Conservation (phyloP, 495 filamentous ascomycete species). For the Apodospora peruviana region DNA sequence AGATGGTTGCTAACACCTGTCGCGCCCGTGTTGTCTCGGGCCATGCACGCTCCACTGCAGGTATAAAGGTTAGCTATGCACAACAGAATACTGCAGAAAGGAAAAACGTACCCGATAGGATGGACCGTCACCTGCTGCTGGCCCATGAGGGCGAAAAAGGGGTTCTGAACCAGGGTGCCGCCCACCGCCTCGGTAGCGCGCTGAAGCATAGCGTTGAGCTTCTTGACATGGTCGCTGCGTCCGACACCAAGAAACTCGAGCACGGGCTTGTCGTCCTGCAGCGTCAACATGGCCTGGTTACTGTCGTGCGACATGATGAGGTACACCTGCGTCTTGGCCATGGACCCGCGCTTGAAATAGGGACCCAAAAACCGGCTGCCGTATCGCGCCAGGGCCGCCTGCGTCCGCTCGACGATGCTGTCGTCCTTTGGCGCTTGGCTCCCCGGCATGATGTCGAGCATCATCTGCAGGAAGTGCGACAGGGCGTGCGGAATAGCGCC, state of each 20-base stretch:
- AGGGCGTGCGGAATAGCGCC: conserved; percentile 56
- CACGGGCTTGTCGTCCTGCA: conserved; percentile 55
- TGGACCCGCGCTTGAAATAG: conserved; percentile 47
- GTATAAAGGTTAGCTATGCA: conserved; percentile 11
- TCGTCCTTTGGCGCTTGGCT: conserved; percentile 38
- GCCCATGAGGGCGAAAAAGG: conserved; percentile 49
- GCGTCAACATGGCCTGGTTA: conserved; percentile 55
- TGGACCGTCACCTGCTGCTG: conserved; percentile 59
- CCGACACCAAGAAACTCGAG: conserved; percentile 55
- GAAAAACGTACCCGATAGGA: conserved; percentile 50
- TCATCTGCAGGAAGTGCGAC: conserved; percentile 47
- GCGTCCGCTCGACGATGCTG: conserved; percentile 32
- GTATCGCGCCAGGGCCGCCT: conserved; percentile 40
- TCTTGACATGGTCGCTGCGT: conserved; percentile 46
- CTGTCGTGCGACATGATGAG: conserved; percentile 69
- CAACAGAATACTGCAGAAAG: conserved; percentile 1
- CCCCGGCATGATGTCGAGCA: conserved; percentile 52
- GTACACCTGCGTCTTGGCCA: conserved; percentile 58
- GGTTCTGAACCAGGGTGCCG: conserved; percentile 52
- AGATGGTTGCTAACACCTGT: conserved; percentile 60
- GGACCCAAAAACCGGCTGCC: conserved; percentile 52
- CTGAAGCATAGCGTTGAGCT: conserved; percentile 46
- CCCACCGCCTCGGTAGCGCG: conserved; percentile 51
- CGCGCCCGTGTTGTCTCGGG: conserved; percentile 48
- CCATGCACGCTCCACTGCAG: conserved; percentile 55